Percentiles rank a stretch among this genome's conserved stretches.
Evolutionary conservation across 495 filamentous ascomycete genomes (phyloP).

Genomic region (Penicillium samsonianum): DNA sequence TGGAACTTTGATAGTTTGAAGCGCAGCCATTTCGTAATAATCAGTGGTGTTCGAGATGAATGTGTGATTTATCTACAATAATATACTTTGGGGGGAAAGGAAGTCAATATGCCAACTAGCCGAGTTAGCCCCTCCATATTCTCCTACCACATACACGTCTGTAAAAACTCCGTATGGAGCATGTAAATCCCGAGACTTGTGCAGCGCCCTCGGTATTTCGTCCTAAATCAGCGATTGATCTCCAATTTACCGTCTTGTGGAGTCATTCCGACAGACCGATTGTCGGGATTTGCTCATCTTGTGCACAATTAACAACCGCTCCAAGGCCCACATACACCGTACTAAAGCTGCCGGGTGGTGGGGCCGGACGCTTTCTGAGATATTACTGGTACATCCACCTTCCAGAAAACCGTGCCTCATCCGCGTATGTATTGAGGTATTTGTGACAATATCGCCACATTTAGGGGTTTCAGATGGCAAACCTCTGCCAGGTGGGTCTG

Average conservation of each 20-base stretch:
- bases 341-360: neutral
- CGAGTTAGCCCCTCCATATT: neutral
- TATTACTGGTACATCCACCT: neutral
- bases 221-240: neutral
- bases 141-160: no score
- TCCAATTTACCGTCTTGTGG: neutral
- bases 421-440: neutral
- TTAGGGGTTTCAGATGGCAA: neutral
- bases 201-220: neutral
- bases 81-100: neutral
- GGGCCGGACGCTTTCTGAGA: neutral
- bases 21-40: slow-evolving; percentile 9
- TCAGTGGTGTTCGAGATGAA: neutral
- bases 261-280: neutral
- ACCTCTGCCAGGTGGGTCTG: no score
- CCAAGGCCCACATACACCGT: neutral
- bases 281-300: neutral
- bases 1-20: slow-evolving; percentile 48
- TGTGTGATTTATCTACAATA: neutral
- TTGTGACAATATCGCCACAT: neutral
- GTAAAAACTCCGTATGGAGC: neutral
- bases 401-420: neutral
- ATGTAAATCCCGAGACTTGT: neutral
- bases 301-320: no score
- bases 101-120: neutral